Conservation (phyloP, 805 yeast genomes). For the Cyberlindnera amylophila region DNA sequence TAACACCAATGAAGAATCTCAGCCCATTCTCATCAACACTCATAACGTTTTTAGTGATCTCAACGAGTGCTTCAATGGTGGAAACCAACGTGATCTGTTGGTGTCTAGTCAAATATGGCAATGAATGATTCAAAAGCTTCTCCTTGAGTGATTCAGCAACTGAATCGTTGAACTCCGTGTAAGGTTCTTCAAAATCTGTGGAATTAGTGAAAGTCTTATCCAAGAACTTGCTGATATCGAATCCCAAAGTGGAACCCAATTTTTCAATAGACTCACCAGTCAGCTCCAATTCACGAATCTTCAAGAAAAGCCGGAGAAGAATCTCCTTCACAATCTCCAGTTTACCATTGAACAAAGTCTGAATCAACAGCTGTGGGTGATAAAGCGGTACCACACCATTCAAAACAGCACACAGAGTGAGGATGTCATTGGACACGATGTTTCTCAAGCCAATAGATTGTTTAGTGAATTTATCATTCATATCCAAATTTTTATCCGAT, state of each 20-base stretch:
- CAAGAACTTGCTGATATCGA: slow-evolving; percentile 30
- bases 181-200: slow-evolving; percentile 34
- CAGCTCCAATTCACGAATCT: slow-evolving; percentile 51
- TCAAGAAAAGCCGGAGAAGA: slow-evolving; percentile 48
- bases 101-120: slow-evolving; percentile 84
- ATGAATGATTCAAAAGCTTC: slow-evolving; percentile 55
- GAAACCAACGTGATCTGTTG: slow-evolving; percentile 82
- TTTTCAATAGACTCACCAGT: slow-evolving; percentile 24
- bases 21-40: slow-evolving; percentile 52
- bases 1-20: slow-evolving; percentile 67
- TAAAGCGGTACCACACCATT: slow-evolving; percentile 89
- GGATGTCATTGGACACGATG: slow-evolving; percentile 50
- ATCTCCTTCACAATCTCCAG: slow-evolving; percentile 51
- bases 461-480: slow-evolving; percentile 47
- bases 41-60: slow-evolving; percentile 41
- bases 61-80: slow-evolving; percentile 59
- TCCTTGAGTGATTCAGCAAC: slow-evolving; percentile 51
- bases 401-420: slow-evolving; percentile 68
- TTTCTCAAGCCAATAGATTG: slow-evolving; percentile 56
- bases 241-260: slow-evolving; percentile 30
- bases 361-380: slow-evolving; percentile 86
- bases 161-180: slow-evolving; percentile 36
- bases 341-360: slow-evolving; percentile 63
- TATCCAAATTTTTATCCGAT: slow-evolving; percentile 65
- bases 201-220: slow-evolving; percentile 1